Percentiles rank a stretch among this genome's conserved stretches.
phyloP scores from a whole-genome alignment of 78 protist genomes.

The Chrysochromulina parva region DNA sequence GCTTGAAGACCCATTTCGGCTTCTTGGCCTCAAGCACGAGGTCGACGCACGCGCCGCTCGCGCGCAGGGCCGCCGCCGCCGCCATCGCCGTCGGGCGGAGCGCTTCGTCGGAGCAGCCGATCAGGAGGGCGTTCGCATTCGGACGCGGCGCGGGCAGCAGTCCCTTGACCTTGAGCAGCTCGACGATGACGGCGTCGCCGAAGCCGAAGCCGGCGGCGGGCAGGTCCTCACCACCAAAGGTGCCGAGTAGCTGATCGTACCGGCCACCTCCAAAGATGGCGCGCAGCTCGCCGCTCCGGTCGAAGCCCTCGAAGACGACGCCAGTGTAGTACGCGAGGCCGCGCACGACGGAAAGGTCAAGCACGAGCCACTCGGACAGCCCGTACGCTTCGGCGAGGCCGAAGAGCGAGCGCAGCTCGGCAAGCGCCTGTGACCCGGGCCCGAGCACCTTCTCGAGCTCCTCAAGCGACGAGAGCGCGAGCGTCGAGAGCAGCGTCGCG shows the following conservation, averaged over 20 bases:
- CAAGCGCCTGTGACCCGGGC: not conserved
- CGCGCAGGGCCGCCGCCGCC: constrained; percentile 29
- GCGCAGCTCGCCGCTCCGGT: constrained; percentile 26
- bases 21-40: constrained; percentile 37
- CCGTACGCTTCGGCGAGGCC: constrained; percentile 53
- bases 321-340: constrained; percentile 81
- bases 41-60: not conserved
- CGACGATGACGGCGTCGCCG: constrained; percentile 70
- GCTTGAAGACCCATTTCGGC: constrained; percentile 44
- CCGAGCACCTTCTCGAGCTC: not conserved
- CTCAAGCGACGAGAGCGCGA: not conserved
- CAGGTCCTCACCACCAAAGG: constrained; percentile 45
- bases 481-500: not conserved
- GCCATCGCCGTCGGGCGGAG: not conserved
- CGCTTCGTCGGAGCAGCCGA: not conserved
- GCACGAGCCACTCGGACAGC: constrained; percentile 44
- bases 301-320: constrained; percentile 77
- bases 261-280: constrained; percentile 43
- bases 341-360: constrained; percentile 63
- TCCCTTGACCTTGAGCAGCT: constrained; percentile 21
- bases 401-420: constrained; percentile 25
- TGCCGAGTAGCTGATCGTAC: constrained; percentile 59
- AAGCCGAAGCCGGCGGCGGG: constrained; percentile 76
- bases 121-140: not conserved
- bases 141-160: not conserved